Percentiles rank a stretch among this genome's conserved stretches.
phyloP scores from a whole-genome alignment of 208 protist species.

The Crithidia sp. region DNA sequence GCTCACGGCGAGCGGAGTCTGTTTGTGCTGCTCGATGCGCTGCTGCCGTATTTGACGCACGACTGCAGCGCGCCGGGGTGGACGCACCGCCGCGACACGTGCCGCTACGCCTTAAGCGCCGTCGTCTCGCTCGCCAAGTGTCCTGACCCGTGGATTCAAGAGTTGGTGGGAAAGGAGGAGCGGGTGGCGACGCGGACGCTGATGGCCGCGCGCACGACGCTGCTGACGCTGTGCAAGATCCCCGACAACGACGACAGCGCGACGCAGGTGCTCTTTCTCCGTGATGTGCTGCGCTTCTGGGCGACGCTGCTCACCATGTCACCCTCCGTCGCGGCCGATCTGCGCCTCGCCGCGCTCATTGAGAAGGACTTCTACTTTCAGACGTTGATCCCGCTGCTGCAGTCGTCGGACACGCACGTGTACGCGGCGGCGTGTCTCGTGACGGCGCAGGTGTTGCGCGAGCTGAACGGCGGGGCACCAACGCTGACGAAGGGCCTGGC shows the following conservation, averaged over 20 bases:
- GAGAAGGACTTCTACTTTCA: slow-evolving; percentile 51
- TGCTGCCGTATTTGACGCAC: slow-evolving; percentile 60
- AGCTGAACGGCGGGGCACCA: slow-evolving; percentile 25
- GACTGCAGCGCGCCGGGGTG: slow-evolving; percentile 46
- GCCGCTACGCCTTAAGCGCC: slow-evolving; percentile 62
- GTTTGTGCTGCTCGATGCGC: slow-evolving; percentile 45
- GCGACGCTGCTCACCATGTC: slow-evolving; percentile 45
- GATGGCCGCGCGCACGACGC: slow-evolving; percentile 44
- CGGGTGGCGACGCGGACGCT: slow-evolving; percentile 41
- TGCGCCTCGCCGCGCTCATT: slow-evolving; percentile 41
- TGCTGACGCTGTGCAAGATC: slow-evolving; percentile 84
- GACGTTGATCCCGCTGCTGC: slow-evolving; percentile 67
- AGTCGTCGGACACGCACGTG: slow-evolving; percentile 50
- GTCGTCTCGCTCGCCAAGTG: slow-evolving; percentile 75
- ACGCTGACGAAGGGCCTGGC: slow-evolving; percentile 36
- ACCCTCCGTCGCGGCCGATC: slow-evolving; percentile 45
- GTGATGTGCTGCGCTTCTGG: slow-evolving; percentile 70
- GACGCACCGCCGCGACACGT: slow-evolving; percentile 56
- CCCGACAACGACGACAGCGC: slow-evolving; percentile 70
- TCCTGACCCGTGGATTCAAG: slow-evolving; percentile 64
- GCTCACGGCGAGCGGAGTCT: slow-evolving; percentile 17
- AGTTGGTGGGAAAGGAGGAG: slow-evolving; percentile 47
- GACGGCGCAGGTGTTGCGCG: slow-evolving; percentile 37
- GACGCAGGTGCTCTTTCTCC: slow-evolving; percentile 62
- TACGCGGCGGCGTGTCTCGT: slow-evolving; percentile 65